Conservation (phyloP, 2,329 filamentous ascomycete genomes). For the Mollisia scopiformis region DNA sequence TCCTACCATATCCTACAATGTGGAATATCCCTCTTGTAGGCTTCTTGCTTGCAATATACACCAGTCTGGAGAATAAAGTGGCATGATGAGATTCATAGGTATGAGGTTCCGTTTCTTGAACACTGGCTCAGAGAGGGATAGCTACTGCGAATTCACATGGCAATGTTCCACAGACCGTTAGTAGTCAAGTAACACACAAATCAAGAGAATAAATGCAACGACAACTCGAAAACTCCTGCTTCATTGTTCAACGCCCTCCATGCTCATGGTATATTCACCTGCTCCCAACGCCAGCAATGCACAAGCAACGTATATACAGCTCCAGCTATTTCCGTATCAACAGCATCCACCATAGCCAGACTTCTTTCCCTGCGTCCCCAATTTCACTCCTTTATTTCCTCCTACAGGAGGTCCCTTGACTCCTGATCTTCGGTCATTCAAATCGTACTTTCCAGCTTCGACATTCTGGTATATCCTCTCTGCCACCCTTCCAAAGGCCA, state of each 20-base stretch:
- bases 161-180: background rate
- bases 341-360: constrained; percentile 32
- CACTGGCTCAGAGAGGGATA: too few species aligned
- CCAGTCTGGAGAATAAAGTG: too few species aligned
- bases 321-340: constrained; percentile 18
- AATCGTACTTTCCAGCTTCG: constrained; percentile 85
- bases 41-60: too few species aligned
- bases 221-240: background rate
- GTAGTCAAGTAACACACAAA: background rate
- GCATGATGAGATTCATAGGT: too few species aligned
- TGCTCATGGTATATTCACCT: constrained; percentile 27
- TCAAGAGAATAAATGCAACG: background rate
- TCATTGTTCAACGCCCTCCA: constrained; percentile 22
- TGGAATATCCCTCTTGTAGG: too few species aligned
- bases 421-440: constrained; percentile 89
- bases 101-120: too few species aligned
- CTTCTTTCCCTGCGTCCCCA: constrained; percentile 36
- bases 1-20: too few species aligned
- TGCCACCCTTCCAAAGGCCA: constrained; percentile 89
- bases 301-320: background rate
- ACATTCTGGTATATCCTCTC: constrained; percentile 98
- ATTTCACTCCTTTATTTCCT: constrained; percentile 46
- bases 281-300: constrained; percentile 10
- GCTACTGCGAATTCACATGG: too few species aligned
- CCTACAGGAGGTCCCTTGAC: constrained; percentile 74